These are phyloP conservation scores for Chrysanthemum makinoi DNA, from an alignment of 129 eudicot species.

Conservation along the genomic window DNA sequence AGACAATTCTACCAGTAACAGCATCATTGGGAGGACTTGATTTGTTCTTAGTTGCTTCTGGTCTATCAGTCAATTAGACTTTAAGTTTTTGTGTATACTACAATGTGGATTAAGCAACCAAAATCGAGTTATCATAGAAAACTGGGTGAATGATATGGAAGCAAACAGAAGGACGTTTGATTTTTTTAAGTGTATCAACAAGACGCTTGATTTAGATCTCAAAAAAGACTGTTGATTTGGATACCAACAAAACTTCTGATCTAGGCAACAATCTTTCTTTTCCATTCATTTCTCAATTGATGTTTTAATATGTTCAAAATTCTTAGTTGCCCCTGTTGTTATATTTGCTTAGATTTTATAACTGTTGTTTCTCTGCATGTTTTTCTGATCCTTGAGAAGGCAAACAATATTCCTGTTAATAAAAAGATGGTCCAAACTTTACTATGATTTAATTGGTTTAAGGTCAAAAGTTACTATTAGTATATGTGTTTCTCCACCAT, in stretches of 20 bases:
- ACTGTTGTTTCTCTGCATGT: too few relatives aligned
- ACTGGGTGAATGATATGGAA: constrained; percentile 14
- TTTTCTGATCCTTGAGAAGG: too few relatives aligned
- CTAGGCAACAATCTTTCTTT: constrained; percentile 6
- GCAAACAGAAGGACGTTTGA: constrained; percentile 2
- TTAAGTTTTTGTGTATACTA: constrained; percentile 55
- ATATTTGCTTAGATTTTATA: too few relatives aligned
- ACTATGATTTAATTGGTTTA: too few relatives aligned
- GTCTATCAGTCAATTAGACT: constrained; percentile 63
- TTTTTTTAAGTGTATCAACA: constrained; percentile 4
- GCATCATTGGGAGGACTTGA: constrained; percentile 65
- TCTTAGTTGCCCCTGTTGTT: too few relatives aligned
- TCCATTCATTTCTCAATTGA: not conserved
- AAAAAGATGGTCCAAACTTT: too few relatives aligned
- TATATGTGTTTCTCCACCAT: too few relatives aligned
- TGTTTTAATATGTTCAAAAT: not conserved
- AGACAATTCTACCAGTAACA: constrained; percentile 46
- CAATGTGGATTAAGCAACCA: constrained; percentile 35
- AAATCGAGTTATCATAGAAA: constrained; percentile 24
- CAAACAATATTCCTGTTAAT: too few relatives aligned
- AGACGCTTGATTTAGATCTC: not conserved
- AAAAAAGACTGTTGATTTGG: not conserved
- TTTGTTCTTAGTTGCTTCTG: constrained; percentile 50
- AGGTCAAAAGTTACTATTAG: too few relatives aligned
- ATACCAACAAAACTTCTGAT: not conserved